Evolutionary conservation across 73 alveolate species (phyloP), one percentile per base, ranked within the genome.

Genomic region (Tetrahymena thermophila): DNA sequence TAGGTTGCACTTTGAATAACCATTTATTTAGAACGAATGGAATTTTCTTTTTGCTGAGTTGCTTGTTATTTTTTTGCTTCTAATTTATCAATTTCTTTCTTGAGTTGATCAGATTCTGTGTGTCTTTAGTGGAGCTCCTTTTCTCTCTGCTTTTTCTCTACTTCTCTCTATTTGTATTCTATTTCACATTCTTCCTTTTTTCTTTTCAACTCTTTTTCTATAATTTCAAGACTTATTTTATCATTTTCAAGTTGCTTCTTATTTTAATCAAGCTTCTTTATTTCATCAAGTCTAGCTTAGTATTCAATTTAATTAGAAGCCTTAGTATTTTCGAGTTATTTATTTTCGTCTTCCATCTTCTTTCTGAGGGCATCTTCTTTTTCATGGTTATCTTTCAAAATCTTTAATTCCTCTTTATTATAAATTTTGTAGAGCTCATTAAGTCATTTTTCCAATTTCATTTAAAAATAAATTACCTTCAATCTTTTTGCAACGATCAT

Each of bases 171-270:
- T 94, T 93, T 96, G 95, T 94, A 94, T 85, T 89, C 34, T 43
- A 85, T 96, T 85, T 93, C 94, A 15, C 58, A 37, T 34, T 96
- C 96, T 38, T 89, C 95, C 38, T 94, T 85, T 44, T 93, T 84
- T 85, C 85, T 94, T 17, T 95, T 98, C 95, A 94, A 95, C 84
- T 97, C 98, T 89, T 95, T 71, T 95, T 94, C 93, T 35, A 95
- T 84, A 94, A 94, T 96, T 85, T 97, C 96, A 94, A 95, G 96
- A 43, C 94, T 96, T 93, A 96, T 98, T 97, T 97, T 97, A 50
- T 96, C 98, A 71, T 94, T 97, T 83, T 98, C 98, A 58, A 85
- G 95, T 93, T 98, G 85, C 96, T 96, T 93, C 85, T 93, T 96
- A 95, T 94, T 97, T 94, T 97, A 95, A 94, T 97, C 98, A 84